Percentiles rank a stretch among this genome's conserved stretches.
These are phyloP conservation scores for Phytophthora tubulina DNA, from an alignment of 352 stramenopile species.

Conservation along the genomic window DNA sequence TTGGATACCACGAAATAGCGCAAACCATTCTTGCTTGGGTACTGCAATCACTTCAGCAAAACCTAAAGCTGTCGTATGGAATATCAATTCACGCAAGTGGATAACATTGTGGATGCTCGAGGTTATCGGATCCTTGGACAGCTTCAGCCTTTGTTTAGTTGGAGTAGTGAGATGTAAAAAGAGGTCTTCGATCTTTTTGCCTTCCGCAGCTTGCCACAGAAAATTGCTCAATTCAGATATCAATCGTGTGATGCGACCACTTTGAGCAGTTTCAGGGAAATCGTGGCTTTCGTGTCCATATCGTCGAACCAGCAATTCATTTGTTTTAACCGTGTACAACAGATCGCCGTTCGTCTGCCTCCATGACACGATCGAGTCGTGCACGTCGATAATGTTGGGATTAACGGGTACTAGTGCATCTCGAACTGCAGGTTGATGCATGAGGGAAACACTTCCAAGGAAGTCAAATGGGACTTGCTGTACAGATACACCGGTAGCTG, in stretches of 20 bases:
- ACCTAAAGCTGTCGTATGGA: constrained; percentile 25
- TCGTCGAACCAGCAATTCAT: constrained; percentile 14
- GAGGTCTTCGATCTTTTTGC: constrained; percentile 31
- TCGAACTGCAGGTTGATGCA: constrained; percentile 18
- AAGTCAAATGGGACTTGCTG: constrained; percentile 38
- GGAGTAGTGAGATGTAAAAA: constrained; percentile 30
- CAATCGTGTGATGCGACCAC: constrained; percentile 28
- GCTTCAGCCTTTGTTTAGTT: neutral
- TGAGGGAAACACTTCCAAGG: constrained; percentile 15
- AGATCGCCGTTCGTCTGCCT: constrained; percentile 43
- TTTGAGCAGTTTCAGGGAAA: constrained; percentile 42
- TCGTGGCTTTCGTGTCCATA: constrained; percentile 50
- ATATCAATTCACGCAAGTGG: constrained; percentile 33
- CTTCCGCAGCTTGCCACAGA: constrained; percentile 35
- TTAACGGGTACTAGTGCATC: constrained; percentile 25
- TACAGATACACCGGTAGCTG: constrained; percentile 9
- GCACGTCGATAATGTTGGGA: constrained; percentile 25
- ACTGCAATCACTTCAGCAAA: constrained; percentile 24
- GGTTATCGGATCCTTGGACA: neutral
- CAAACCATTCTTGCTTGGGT: constrained; percentile 53
- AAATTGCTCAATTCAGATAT: constrained; percentile 41
- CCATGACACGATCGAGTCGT: constrained; percentile 40
- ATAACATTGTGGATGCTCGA: constrained; percentile 9
- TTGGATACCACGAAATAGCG: constrained; percentile 48
- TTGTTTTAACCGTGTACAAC: constrained; percentile 40